phyloP scores from a whole-genome alignment of 129 eudicot species.

The Centaurea solstitialis region DNA sequence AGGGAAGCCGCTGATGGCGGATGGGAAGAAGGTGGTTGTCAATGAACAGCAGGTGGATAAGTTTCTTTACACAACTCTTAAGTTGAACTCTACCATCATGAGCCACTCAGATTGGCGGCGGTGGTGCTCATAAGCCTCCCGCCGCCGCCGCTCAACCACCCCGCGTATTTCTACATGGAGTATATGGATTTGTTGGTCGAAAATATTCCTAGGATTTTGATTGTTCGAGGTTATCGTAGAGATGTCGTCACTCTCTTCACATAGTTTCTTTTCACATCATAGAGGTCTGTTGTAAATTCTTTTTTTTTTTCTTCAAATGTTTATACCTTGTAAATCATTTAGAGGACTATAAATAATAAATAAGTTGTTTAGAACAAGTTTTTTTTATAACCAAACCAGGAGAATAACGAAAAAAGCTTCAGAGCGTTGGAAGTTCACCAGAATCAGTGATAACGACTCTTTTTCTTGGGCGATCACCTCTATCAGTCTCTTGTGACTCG shows the following conservation, averaged over 20 bases:
- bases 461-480: conserved; percentile 87
- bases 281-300: neutral
- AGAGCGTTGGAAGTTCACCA: conserved; percentile 71
- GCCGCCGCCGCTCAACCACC: conserved; percentile 81
- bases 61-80: conserved; percentile 68
- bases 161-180: conserved; percentile 85
- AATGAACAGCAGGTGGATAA: conserved; percentile 81
- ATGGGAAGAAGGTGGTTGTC: conserved; percentile 62
- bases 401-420: neutral
- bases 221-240: conserved; percentile 86
- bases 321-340: neutral
- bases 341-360: neutral
- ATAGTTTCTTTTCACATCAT: conserved; percentile 25
- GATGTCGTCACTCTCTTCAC: conserved; percentile 88
- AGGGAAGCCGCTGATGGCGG: conserved; percentile 63
- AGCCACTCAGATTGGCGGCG: conserved; percentile 88
- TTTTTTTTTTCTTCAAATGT: neutral
- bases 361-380: neutral
- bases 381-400: too few relatives aligned
- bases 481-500: conserved; percentile 75
- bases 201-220: conserved; percentile 85
- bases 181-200: conserved; percentile 89
- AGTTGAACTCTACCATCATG: conserved; percentile 68
- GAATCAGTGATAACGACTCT: conserved; percentile 81
- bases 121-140: conserved; percentile 89